These are phyloP conservation scores for Penicillium longicatenatum DNA, from an alignment of 495 filamentous ascomycete genomes.

Conservation along the genomic window DNA sequence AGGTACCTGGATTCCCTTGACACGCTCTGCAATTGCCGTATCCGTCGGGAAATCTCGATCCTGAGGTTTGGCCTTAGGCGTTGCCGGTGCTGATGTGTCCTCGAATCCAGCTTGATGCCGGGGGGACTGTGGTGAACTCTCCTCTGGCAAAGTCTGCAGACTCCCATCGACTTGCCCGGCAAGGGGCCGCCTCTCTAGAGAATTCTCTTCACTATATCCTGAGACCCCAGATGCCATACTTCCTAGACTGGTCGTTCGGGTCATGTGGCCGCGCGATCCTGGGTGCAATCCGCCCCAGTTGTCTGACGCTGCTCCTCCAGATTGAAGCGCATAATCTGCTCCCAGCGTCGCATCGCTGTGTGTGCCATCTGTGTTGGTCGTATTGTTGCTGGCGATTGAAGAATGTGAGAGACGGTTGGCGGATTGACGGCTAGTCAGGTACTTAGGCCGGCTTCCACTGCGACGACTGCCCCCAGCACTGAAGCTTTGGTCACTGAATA, in stretches of 20 bases:
- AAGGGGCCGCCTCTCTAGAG: slow-evolving; percentile 40
- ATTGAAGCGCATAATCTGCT: slow-evolving; percentile 84
- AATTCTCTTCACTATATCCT: slow-evolving; percentile 64
- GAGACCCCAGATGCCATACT: slow-evolving; percentile 94
- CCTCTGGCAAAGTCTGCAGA: slow-evolving; percentile 65
- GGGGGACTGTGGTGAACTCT: slow-evolving; percentile 41
- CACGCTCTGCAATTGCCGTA: slow-evolving; percentile 83
- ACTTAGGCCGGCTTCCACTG: slow-evolving; percentile 63
- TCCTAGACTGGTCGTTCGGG: slow-evolving; percentile 83
- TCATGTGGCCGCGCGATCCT: slow-evolving; percentile 56
- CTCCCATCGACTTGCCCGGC: slow-evolving; percentile 50
- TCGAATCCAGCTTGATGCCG: slow-evolving; percentile 31
- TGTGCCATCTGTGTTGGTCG: slow-evolving; percentile 55
- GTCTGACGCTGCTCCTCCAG: slow-evolving; percentile 75
- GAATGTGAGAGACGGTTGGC: slow-evolving; percentile 79
- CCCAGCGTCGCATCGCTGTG: slow-evolving; percentile 72
- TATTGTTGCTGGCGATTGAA: slow-evolving; percentile 65
- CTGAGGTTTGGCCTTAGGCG: slow-evolving; percentile 51
- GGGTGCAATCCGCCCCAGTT: slow-evolving; percentile 47
- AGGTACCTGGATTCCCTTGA: slow-evolving; percentile 85
- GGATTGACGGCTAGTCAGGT: slow-evolving; percentile 69
- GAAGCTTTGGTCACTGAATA: slow-evolving; percentile 35
- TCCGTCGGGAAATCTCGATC: slow-evolving; percentile 69
- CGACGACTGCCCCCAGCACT: slow-evolving; percentile 33
- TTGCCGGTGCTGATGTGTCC: slow-evolving; percentile 35